Conservation (phyloP, 148 eudicot genomes). For the Fagopyrum homotropicum region DNA sequence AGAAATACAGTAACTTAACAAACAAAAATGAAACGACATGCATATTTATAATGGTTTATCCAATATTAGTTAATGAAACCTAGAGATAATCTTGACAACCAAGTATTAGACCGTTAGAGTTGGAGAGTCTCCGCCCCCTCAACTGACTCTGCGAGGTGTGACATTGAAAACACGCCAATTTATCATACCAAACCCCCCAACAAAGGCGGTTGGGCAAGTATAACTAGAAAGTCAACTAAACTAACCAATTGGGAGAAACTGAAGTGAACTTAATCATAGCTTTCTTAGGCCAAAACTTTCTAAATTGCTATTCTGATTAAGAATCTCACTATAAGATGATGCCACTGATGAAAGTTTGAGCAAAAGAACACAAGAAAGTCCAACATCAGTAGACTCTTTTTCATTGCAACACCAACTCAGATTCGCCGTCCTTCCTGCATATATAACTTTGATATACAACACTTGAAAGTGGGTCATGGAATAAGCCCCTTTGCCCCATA, state of each 20-base stretch:
- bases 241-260: not conserved
- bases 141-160: too few species aligned
- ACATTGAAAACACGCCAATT: too few species aligned
- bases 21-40: too few species aligned
- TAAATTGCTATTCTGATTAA: not conserved
- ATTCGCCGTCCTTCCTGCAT: not conserved
- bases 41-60: too few species aligned
- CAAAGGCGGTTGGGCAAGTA: too few species aligned
- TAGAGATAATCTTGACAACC: too few species aligned
- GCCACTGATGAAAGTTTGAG: not conserved
- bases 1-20: too few species aligned
- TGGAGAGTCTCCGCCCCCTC: too few species aligned
- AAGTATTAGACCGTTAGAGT: too few species aligned
- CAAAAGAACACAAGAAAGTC: slow-evolving; percentile 2
- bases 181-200: too few species aligned
- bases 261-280: not conserved
- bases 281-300: not conserved
- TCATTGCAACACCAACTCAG: not conserved
- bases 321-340: slow-evolving; percentile 1
- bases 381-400: not conserved
- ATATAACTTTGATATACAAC: not conserved
- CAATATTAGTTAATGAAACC: too few species aligned
- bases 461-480: slow-evolving; percentile 6
- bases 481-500: not conserved
- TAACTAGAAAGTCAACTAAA: slow-evolving; percentile 1